phyloP scores from a whole-genome alignment of 106 monocot species.

The Dendrobium huoshanense region DNA sequence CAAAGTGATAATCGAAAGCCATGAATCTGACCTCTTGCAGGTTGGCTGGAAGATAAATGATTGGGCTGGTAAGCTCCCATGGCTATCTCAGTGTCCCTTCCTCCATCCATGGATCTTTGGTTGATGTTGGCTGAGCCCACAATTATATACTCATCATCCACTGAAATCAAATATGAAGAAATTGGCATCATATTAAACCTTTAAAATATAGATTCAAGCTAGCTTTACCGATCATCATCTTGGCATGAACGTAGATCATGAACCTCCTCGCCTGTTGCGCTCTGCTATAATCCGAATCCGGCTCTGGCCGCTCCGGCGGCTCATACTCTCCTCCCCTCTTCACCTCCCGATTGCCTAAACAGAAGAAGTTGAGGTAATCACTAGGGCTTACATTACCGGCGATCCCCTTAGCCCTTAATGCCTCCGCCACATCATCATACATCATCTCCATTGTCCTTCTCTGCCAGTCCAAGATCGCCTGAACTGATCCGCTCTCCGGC shows the following conservation, averaged over 20 bases:
- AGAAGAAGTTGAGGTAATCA: constrained; percentile 64
- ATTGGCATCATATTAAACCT: neutral
- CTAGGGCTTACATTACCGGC: constrained; percentile 15
- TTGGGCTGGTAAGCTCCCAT: constrained; percentile 26
- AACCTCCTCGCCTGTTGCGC: constrained; percentile 52
- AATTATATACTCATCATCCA: constrained; percentile 26
- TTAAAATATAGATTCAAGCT: neutral
- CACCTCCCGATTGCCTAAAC: constrained; percentile 54
- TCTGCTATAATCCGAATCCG: constrained; percentile 36
- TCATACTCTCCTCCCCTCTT: constrained; percentile 27
- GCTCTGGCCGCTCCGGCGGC: constrained; percentile 34
- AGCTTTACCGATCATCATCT: constrained; percentile 66
- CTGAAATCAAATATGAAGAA: constrained; percentile 1
- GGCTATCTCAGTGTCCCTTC: constrained; percentile 24
- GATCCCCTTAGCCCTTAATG: constrained; percentile 32
- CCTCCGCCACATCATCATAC: constrained; percentile 37
- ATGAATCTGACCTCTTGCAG: constrained; percentile 40
- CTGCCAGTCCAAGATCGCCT: constrained; percentile 73
- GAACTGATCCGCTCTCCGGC: constrained; percentile 53
- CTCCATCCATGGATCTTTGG: constrained; percentile 32
- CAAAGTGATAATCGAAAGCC: constrained; percentile 49
- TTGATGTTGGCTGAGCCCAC: constrained; percentile 29
- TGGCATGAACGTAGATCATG: constrained; percentile 79
- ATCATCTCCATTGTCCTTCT: constrained; percentile 76
- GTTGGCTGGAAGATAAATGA: constrained; percentile 7